Base-by-base conservation (phyloP, 108 stramenopile genomes). In the Cyclotella sp. region DNA sequence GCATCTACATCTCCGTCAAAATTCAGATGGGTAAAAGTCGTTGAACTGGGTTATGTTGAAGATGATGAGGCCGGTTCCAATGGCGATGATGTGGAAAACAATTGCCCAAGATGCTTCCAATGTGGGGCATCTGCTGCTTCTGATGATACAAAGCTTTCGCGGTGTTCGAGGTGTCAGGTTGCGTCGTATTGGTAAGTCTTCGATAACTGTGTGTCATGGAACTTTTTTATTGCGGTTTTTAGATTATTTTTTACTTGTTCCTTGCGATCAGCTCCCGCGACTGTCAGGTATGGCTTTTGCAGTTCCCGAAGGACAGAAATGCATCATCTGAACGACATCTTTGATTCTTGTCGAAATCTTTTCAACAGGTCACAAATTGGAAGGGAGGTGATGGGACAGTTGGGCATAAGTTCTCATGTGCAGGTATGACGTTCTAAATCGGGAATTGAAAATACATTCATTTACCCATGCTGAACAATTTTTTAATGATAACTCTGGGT, bases 1-100 rank as follows among this genome's bases (percentile, higher is more conserved):
- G 65, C 74, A 43, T 64, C 63, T 10, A 29, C 30, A 26, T 45
- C 75, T 21, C 41, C 75, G 19, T 21, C 67, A 52, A 49, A 46
- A 64, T 83, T 82, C 66, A 68, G 80, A 70, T 93, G 90, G 90
- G 63, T 76, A 26, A 80, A 89, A 63, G 73, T 83, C 18, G 52
- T 91, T 24, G 93, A 93, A 73, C 62, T 93, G 52, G 93, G 90
- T 43, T 93, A 93, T 43, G 66, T 45, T 19, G 81, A 85, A 68
- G 64, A 67, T 64, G 74, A 83, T 40, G 78, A n/a, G 69, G 57
- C 57, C 27, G 51, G 18, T 53, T 14, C 34, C 14, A 24, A 45
- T 59, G 11, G 24, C 21, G 67, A 42, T 68, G 54, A 39, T 46
- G 44, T 16, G 40, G 66, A 52, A 19, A 46, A 47, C 19, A 68